These are phyloP conservation scores for Phytophthora megakarya DNA, from an alignment of 352 stramenopile species.

Conservation along the genomic window DNA sequence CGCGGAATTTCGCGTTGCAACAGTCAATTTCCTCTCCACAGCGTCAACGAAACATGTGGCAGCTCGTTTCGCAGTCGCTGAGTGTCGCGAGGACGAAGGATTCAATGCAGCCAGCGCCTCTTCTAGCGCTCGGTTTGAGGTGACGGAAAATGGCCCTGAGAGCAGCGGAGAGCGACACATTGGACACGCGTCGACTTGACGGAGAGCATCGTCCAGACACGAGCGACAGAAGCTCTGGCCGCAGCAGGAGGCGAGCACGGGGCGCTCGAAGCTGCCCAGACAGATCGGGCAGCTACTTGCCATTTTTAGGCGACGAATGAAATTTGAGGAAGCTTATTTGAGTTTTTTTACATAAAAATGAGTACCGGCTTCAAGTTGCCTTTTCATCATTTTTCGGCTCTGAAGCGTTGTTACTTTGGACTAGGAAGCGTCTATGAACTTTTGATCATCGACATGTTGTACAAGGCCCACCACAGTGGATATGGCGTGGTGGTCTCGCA, in stretches of 20 bases:
- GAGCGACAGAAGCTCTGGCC: constrained; percentile 67
- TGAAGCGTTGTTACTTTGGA: no score
- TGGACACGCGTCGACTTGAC: constrained; percentile 50
- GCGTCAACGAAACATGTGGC: constrained; percentile 6
- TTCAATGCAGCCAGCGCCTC: constrained; percentile 38
- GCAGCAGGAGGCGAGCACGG: constrained; percentile 64
- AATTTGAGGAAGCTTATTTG: not conserved
- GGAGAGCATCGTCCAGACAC: constrained; percentile 55
- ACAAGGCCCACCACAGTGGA: no score
- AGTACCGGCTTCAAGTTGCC: constrained; percentile 1
- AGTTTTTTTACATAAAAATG: no score
- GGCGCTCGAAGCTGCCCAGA: constrained; percentile 45
- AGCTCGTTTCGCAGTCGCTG: not conserved
- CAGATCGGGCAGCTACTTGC: constrained; percentile 54
- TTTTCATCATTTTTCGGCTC: not conserved
- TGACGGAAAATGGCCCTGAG: constrained; percentile 44
- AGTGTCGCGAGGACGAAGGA: constrained; percentile 4
- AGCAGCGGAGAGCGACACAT: constrained; percentile 66
- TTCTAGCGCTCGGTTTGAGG: constrained; percentile 56
- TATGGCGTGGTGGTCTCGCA: no score
- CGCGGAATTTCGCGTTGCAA: constrained; percentile 5
- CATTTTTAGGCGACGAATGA: constrained; percentile 16
- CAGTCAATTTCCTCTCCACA: constrained; percentile 18
- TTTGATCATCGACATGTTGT: no score
- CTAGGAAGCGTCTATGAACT: no score